phyloP scores from a whole-genome alignment of 2,329 filamentous ascomycete species.

The Penicillium occitanis region DNA sequence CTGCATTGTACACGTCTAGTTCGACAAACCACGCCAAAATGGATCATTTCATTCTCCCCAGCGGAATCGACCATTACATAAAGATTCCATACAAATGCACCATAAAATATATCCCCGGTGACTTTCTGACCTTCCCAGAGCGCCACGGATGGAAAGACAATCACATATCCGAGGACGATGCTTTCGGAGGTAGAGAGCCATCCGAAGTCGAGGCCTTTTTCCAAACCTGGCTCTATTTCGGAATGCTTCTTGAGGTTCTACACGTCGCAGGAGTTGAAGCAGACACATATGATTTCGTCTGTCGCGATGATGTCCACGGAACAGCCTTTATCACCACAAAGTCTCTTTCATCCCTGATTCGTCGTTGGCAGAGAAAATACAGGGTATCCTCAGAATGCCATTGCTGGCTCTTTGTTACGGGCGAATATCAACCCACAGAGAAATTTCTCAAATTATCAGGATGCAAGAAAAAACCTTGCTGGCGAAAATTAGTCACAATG shows the following conservation, averaged over 20 bases:
- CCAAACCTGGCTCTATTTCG: constrained; percentile 30
- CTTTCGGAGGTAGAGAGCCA: not conserved
- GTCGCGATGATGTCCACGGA: not conserved
- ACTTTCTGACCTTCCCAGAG: constrained; percentile 19
- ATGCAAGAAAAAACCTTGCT: too few relatives aligned
- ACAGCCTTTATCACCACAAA: not conserved
- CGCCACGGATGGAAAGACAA: constrained; percentile 14
- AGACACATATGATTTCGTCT: constrained; percentile 18
- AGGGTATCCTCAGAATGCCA: too few relatives aligned
- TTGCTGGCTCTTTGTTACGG: too few relatives aligned
- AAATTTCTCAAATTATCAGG: too few relatives aligned
- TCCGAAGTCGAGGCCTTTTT: constrained; percentile 24
- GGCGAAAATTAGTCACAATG: too few relatives aligned
- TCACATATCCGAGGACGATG: constrained; percentile 6
- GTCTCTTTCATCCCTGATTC: not conserved
- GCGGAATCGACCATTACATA: constrained; percentile 6
- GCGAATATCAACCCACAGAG: too few relatives aligned
- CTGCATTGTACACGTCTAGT: too few relatives aligned
- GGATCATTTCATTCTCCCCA: constrained; percentile 21
- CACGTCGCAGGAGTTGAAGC: constrained; percentile 6
- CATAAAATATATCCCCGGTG: not conserved
- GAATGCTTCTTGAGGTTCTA: constrained; percentile 23
- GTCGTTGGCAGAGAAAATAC: not conserved
- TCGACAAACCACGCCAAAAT: not conserved
- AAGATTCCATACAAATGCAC: constrained; percentile 18